Evolutionary conservation across 306 rosid genomes (phyloP), one percentile per base, ranked within the genome.

Genomic region (Delonix regia): DNA sequence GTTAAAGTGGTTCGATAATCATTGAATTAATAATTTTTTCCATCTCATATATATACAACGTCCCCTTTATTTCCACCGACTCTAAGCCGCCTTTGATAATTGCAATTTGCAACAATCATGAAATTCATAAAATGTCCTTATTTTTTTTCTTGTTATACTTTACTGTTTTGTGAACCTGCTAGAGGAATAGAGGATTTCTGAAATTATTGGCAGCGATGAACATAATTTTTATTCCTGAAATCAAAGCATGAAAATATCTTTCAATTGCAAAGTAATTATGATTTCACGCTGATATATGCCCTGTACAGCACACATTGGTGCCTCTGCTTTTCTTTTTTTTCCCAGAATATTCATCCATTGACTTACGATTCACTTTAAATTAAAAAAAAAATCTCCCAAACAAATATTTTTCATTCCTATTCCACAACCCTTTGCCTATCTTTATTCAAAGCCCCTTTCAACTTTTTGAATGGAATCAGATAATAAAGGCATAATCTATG

Each of bases 1-100:
- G 36, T 51, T 74, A 69, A 47, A 28, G 67, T 70, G 9, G 19
- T 28, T 53, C 52, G 52, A 34, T 74, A 45, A 81, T 74, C 69
- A 21, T 27, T 74, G 41, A 33, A 48, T 47, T 69, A 11, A 38
- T 77, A 27, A 36, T 57, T 61, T 28, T 52, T 45, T 51, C 74
- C 75, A 41, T 77, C 42, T 34, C 71, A 61, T 76, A 21, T 41
- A 49, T 51, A 69, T 38, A 38, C 44, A 49, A 47, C 4, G 24
- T 52, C 66, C 39, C 53, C 59, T 39, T 71, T n/a, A n/a, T n/a
- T n/a, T 36, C 80, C 13, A 44, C 34, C 7, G 71, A 42, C 62
- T 48, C 64, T 14, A 33, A 6, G 49, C 36, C 66, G 70, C 18
- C 71, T 67, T 25, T 51, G 15, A 68, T 21, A 27, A 49, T 55